phyloP scores from a whole-genome alignment of 768 basidiomycete genomes.

The Leccinum olivaceopallidum region DNA sequence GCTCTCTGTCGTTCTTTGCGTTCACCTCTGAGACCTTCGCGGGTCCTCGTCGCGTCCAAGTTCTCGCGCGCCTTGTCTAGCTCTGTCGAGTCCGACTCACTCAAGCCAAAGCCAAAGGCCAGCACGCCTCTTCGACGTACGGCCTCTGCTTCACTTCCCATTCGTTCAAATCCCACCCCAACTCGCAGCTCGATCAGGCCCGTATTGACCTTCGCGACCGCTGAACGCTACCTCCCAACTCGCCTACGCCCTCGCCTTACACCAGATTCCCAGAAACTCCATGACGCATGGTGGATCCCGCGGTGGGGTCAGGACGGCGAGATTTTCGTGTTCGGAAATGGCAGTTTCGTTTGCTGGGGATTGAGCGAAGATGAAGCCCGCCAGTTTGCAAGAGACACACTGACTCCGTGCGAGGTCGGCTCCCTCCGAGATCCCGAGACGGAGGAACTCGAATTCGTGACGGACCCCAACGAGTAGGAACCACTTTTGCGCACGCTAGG shows the following conservation, averaged over 20 bases:
- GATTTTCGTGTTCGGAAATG: slow-evolving; percentile 85
- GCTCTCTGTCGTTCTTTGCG: slow-evolving; percentile 15
- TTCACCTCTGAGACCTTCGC: not conserved
- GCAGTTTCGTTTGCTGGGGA: slow-evolving; percentile 91
- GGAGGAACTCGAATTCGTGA: slow-evolving; percentile 91
- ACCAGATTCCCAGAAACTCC: slow-evolving; percentile 54
- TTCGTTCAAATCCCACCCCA: slow-evolving; percentile 83
- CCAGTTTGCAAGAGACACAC: slow-evolving; percentile 63
- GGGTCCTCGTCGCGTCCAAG: not conserved
- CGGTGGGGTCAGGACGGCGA: slow-evolving; percentile 75
- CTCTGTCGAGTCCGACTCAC: slow-evolving; percentile 15
- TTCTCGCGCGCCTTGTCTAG: slow-evolving; percentile 17
- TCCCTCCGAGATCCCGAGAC: slow-evolving; percentile 72
- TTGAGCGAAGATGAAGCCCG: slow-evolving; percentile 73
- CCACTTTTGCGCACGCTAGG: too few species aligned
- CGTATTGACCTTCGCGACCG: slow-evolving; percentile 81
- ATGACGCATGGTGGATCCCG: slow-evolving; percentile 82
- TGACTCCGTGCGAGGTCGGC: slow-evolving; percentile 61
- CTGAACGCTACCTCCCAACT: slow-evolving; percentile 76
- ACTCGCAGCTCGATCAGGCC: slow-evolving; percentile 76
- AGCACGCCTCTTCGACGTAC: slow-evolving; percentile 79
- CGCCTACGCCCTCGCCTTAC: slow-evolving; percentile 61
- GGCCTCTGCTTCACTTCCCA: slow-evolving; percentile 82
- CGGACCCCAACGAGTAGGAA: slow-evolving; percentile 80
- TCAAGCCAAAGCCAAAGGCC: slow-evolving; percentile 76